A percentile compares a stretch with the other conserved stretches of the same genome.
Conservation (phyloP, 495 filamentous ascomycete species). For the Aspergillus baeticus region DNA sequence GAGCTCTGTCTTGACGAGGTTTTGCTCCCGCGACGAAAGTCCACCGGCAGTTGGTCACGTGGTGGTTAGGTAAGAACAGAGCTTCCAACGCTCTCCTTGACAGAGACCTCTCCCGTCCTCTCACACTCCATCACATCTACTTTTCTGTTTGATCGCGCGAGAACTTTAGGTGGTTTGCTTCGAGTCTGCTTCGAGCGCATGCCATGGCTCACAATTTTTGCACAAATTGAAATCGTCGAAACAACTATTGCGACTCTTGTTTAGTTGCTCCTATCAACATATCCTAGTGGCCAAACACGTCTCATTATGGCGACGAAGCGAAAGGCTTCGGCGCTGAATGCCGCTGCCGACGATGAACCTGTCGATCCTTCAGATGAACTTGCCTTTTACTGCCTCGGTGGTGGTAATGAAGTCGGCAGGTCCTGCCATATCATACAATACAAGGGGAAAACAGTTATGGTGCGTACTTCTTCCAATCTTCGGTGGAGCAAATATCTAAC, state of each 20-base stretch:
- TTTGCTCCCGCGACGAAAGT: constrained; percentile 19
- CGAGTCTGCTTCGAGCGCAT: constrained; percentile 1
- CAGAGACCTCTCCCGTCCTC: too few species aligned
- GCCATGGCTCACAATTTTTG: constrained; percentile 13
- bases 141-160: too few species aligned
- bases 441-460: constrained; percentile 99
- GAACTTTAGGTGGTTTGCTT: background rate
- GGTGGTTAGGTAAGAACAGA: constrained; percentile 5
- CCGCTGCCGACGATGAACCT: constrained; percentile 60
- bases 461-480: constrained; percentile 40
- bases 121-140: too few species aligned
- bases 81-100: background rate
- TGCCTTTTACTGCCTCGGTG: constrained; percentile 88
- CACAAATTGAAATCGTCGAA: constrained; percentile 4
- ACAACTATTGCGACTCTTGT: background rate
- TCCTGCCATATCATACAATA: constrained; percentile 98
- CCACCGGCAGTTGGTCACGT: constrained; percentile 15
- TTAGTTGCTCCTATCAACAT: background rate
- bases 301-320: constrained; percentile 70
- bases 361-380: constrained; percentile 83
- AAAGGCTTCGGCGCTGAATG: constrained; percentile 66
- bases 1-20: constrained; percentile 25
- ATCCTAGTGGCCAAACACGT: background rate
- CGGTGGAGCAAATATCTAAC: constrained; percentile 17
- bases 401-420: constrained; percentile 94